Conservation (phyloP, 2,329 filamentous ascomycete genomes). For the Nothophoma quercina region DNA sequence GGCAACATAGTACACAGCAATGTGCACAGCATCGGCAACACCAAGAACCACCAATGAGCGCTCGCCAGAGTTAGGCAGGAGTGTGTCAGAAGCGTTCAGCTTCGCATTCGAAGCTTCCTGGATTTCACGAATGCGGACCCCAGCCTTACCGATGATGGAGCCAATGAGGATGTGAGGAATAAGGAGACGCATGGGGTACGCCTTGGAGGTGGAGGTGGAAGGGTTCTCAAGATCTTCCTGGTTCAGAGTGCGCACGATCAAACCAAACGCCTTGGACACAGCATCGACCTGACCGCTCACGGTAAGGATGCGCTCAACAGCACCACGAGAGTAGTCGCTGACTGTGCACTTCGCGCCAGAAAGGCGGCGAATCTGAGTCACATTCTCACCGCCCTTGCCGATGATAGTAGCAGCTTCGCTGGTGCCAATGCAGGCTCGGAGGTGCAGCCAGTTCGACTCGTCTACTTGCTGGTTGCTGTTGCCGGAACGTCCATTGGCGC, state of each 20-base stretch:
- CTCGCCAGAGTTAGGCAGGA: constrained; percentile 92
- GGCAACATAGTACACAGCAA: constrained; percentile 97
- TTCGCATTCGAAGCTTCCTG: constrained; percentile 97
- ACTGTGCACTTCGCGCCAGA: constrained; percentile 98
- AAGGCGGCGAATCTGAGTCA: constrained; percentile 92
- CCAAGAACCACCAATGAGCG: constrained; percentile 97
- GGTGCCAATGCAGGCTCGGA: constrained; percentile 95
- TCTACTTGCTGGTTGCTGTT: constrained; percentile 70
- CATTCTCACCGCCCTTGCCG: constrained; percentile 98
- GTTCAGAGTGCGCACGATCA: constrained; percentile 98
- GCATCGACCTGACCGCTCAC: constrained; percentile 97
- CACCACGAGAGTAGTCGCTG: constrained; percentile 96
- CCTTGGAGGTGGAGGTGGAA: constrained; percentile 94
- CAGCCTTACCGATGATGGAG: constrained; percentile 97
- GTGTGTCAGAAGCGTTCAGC: constrained; percentile 94
- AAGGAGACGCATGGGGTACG: constrained; percentile 92
- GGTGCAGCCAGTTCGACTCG: constrained; percentile 95
- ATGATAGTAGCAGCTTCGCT: constrained; percentile 97
- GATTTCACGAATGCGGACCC: constrained; percentile 95
- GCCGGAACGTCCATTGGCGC: constrained; percentile 59
- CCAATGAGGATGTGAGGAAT: constrained; percentile 97
- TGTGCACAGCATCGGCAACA: constrained; percentile 97
- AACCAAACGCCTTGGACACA: constrained; percentile 96
- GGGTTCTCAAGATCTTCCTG: constrained; percentile 89
- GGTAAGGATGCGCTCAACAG: constrained; percentile 95